Percentiles rank a stretch among this genome's conserved stretches.
Evolutionary conservation across 202 grass and related monocot genomes (phyloP).

Genomic region (Eragrostis tef): DNA sequence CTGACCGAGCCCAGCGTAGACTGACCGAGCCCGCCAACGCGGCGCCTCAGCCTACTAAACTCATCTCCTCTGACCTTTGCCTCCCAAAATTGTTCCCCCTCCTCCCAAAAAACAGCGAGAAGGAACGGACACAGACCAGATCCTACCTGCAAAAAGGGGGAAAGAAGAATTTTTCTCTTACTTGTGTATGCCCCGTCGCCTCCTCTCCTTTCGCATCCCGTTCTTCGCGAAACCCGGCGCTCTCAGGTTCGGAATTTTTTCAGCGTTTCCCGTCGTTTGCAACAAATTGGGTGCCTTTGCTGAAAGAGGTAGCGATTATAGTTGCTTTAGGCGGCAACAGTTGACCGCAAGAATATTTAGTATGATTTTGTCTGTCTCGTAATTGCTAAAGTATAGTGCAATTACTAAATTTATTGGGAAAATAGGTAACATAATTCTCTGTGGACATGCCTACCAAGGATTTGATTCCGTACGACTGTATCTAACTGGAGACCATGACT

Average conservation of each 20-base stretch:
- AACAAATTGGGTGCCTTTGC: not conserved
- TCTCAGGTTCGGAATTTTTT: conserved; percentile 32
- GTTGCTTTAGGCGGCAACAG: not conserved
- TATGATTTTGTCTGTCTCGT: not conserved
- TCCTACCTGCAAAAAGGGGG: not conserved
- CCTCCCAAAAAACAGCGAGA: not conserved
- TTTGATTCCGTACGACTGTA: not conserved
- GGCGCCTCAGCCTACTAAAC: not conserved
- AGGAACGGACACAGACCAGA: not conserved
- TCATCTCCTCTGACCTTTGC: not conserved
- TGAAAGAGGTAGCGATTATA: conserved; percentile 4
- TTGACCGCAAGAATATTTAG: not conserved
- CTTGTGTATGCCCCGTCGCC: conserved; percentile 22
- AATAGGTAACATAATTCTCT: not conserved
- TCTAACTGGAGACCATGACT: not conserved
- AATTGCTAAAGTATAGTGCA: not conserved
- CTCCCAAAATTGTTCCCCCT: not conserved
- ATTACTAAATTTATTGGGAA: not conserved
- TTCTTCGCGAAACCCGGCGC: conserved; percentile 19
- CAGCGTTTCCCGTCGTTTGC: not conserved
- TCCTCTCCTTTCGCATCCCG: conserved; percentile 22
- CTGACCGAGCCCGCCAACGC: conserved; percentile 31
- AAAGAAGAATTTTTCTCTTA: not conserved
- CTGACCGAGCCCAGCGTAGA: too few species aligned
- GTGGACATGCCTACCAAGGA: not conserved